Conservation (phyloP, 1,284 basidiomycete species). For the Apiotrichum gracile region DNA sequence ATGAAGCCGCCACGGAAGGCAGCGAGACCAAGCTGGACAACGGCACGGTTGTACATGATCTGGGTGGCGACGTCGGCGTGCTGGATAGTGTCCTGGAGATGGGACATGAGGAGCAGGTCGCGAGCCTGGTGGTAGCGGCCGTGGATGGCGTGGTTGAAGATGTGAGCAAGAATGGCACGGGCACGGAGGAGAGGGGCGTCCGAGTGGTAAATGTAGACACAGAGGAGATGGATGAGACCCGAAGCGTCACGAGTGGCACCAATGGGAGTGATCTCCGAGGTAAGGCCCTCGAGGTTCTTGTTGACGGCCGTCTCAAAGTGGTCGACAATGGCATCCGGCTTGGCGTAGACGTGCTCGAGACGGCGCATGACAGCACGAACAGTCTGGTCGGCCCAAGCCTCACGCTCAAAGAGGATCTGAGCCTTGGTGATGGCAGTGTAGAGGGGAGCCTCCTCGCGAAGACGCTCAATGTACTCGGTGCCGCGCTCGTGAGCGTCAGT, state of each 20-base stretch:
- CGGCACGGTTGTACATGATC: constrained; percentile 95
- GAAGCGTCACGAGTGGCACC: constrained; percentile 57
- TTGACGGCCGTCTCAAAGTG: constrained; percentile 70
- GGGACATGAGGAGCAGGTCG: constrained; percentile 98
- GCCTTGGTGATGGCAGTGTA: constrained; percentile 90
- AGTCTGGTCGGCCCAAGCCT: constrained; percentile 67
- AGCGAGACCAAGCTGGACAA: constrained; percentile 93
- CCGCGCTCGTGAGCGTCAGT: constrained; percentile 86
- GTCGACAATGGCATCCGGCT: constrained; percentile 90
- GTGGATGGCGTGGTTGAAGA: constrained; percentile 94
- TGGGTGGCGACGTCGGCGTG: constrained; percentile 95
- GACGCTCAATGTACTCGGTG: constrained; percentile 91
- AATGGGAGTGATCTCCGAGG: constrained; percentile 56
- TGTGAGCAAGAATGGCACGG: constrained; percentile 93
- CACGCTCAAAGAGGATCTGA: constrained; percentile 83
- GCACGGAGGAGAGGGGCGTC: constrained; percentile 79
- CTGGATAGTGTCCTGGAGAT: constrained; percentile 92
- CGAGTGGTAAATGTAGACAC: constrained; percentile 88
- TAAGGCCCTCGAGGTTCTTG: constrained; percentile 51
- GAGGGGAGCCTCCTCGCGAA: constrained; percentile 90
- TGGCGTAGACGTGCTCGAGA: constrained; percentile 96
- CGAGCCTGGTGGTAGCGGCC: constrained; percentile 96
- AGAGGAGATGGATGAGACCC: constrained; percentile 75
- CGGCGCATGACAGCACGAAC: constrained; percentile 88
- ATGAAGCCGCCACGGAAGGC: constrained; percentile 95